phyloP scores from a whole-genome alignment of 306 rosid species.

The Vicia faba region DNA sequence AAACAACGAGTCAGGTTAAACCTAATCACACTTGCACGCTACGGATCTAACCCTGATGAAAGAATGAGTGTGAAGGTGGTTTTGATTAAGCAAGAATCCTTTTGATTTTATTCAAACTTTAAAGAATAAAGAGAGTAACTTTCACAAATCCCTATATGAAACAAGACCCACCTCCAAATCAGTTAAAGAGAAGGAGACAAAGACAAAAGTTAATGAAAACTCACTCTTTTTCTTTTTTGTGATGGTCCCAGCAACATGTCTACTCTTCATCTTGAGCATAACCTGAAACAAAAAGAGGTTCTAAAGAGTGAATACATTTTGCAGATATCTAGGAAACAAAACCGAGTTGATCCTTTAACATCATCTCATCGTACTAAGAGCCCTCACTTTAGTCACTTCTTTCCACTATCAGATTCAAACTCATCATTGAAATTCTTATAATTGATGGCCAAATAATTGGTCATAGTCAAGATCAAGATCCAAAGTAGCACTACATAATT shows the following conservation, averaged over 20 bases:
- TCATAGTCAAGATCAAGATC: background rate
- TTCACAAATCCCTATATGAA: slow-evolving; percentile 88
- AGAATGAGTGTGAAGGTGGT: slow-evolving; percentile 23
- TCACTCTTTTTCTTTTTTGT: slow-evolving; percentile 99
- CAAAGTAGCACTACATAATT: slow-evolving; percentile 6
- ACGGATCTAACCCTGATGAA: background rate
- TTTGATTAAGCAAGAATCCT: slow-evolving; percentile 36
- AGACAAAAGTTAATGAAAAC: slow-evolving; percentile 49
- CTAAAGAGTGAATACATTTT: slow-evolving; percentile 43
- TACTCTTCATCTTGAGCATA: slow-evolving; percentile 98
- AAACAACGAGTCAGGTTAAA: background rate
- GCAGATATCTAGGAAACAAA: slow-evolving; percentile 45
- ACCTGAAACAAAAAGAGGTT: slow-evolving; percentile 83
- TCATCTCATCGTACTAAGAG: slow-evolving; percentile 41
- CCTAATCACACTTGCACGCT: background rate
- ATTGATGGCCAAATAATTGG: slow-evolving; percentile 63
- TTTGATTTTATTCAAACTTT: slow-evolving; percentile 45
- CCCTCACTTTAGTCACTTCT: slow-evolving; percentile 46
- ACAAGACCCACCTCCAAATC: slow-evolving; percentile 83
- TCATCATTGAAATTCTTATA: slow-evolving; percentile 45
- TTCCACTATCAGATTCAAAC: slow-evolving; percentile 44
- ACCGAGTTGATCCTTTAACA: slow-evolving; percentile 36
- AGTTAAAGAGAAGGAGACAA: slow-evolving; percentile 40
- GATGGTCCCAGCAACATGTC: slow-evolving; percentile 98
- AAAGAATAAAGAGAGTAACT: slow-evolving; percentile 45